Conservation (phyloP, 306 rosid species). For the Citrullus mucosospermus region DNA sequence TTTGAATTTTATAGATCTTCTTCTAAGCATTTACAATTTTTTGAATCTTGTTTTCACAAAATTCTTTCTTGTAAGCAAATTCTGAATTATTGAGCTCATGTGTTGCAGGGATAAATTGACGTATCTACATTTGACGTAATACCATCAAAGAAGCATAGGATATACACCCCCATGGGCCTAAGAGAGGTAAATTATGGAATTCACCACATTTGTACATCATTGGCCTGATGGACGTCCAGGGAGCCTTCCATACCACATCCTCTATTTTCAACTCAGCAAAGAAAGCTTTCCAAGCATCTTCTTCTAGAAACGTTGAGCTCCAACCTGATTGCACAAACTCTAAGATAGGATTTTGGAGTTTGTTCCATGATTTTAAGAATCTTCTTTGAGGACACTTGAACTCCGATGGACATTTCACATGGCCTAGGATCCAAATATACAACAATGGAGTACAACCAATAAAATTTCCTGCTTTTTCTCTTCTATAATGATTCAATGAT, state of each 20-base stretch:
- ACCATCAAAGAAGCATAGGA: not conserved
- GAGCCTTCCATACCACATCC: not conserved
- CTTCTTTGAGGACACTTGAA: not conserved
- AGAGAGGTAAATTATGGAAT: not conserved
- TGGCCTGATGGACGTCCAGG: not conserved
- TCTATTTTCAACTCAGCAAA: no score
- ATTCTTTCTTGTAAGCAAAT: not conserved
- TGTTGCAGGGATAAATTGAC: not conserved
- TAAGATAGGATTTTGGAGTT: not conserved
- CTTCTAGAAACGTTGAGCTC: not conserved
- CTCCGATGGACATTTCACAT: no score
- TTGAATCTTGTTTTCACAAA: no score
- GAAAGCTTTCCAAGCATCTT: not conserved
- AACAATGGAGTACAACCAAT: no score
- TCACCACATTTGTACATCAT: not conserved
- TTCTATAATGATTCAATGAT: no score
- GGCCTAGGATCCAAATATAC: no score
- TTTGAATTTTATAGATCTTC: no score
- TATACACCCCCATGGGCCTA: not conserved
- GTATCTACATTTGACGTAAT: not conserved
- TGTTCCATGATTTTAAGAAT: no score
- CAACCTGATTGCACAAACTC: not conserved
- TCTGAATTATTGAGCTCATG: no score
- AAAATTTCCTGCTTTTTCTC: no score
- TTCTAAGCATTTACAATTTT: no score